Evolutionary conservation across 768 basidiomycete species (phyloP).

Genomic region (Kwoniella botswanensis): DNA sequence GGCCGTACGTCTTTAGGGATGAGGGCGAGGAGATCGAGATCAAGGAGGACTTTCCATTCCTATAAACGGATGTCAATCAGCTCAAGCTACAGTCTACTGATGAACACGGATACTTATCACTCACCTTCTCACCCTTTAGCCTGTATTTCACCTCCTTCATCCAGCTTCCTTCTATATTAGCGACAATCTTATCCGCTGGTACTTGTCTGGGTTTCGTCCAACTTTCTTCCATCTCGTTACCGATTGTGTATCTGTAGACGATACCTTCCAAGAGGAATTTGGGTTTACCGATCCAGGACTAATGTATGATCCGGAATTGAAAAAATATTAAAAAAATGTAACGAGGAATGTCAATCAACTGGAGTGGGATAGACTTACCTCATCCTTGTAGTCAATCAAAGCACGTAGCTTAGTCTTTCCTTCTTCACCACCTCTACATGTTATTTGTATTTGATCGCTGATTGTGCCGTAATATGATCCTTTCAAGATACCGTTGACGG

Average conservation of each 20-base stretch:
- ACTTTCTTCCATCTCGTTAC: constrained; percentile 60
- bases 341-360: too few species aligned
- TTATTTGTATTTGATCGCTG: constrained; percentile 62
- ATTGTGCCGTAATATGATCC: constrained; percentile 87
- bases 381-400: constrained; percentile 93
- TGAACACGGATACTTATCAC: constrained; percentile 17
- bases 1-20: constrained; percentile 86
- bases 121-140: constrained; percentile 59
- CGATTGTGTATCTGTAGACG: constrained; percentile 78
- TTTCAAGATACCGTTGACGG: constrained; percentile 87
- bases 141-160: constrained; percentile 79
- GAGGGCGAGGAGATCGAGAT: constrained; percentile 71
- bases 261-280: constrained; percentile 86
- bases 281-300: constrained; percentile 88
- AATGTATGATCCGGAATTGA: constrained; percentile 33
- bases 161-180: constrained; percentile 88
- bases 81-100: not conserved
- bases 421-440: constrained; percentile 72
- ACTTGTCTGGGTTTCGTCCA: constrained; percentile 78
- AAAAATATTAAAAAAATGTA: too few species aligned
- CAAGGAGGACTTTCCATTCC: constrained; percentile 73
- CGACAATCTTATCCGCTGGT: constrained; percentile 75
- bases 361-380: constrained; percentile 64
- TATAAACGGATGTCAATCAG: constrained; percentile 22
- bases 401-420: constrained; percentile 69